Percentiles rank a stretch among this genome's conserved stretches.
These are phyloP conservation scores for Lachnellula occidentalis DNA, from an alignment of 2,329 filamentous ascomycete genomes.

Conservation along the genomic window DNA sequence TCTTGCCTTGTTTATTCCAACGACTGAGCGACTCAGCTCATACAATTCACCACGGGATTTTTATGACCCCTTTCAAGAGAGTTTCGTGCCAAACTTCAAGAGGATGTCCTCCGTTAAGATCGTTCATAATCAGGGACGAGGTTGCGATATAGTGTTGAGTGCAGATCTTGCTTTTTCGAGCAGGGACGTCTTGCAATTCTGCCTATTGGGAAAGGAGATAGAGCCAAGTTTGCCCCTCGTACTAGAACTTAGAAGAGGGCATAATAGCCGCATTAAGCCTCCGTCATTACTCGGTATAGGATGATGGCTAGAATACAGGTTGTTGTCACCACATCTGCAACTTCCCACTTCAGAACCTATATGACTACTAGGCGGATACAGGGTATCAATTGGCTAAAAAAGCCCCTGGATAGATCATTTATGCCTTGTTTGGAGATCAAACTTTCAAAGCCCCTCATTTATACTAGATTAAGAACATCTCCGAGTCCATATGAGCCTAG, in stretches of 20 bases:
- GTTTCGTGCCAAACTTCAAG: neutral
- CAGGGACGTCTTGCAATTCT: conserved; percentile 3
- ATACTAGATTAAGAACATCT: no score
- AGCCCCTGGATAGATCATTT: no score
- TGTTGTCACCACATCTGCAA: no score
- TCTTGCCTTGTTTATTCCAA: neutral
- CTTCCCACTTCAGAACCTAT: no score
- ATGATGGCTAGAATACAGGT: neutral
- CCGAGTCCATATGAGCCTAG: no score
- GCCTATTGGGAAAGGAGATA: neutral
- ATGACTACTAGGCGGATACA: no score
- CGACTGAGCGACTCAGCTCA: neutral
- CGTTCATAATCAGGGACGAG: neutral
- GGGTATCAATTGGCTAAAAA: no score
- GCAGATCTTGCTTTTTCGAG: neutral
- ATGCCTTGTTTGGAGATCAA: no score
- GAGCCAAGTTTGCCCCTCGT: conserved; percentile 4
- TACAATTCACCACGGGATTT: neutral
- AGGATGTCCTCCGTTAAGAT: no score
- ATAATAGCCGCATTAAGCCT: conserved; percentile 7
- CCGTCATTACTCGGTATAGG: conserved; percentile 7
- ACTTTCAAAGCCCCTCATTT: no score
- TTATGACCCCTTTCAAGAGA: neutral
- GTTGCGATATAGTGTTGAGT: neutral
- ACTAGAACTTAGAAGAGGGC: conserved; percentile 2